Evolutionary conservation across 1,284 basidiomycete species (phyloP), one percentile per base, ranked within the genome.

Genomic region (Cutaneotrichosporon sp.): DNA sequence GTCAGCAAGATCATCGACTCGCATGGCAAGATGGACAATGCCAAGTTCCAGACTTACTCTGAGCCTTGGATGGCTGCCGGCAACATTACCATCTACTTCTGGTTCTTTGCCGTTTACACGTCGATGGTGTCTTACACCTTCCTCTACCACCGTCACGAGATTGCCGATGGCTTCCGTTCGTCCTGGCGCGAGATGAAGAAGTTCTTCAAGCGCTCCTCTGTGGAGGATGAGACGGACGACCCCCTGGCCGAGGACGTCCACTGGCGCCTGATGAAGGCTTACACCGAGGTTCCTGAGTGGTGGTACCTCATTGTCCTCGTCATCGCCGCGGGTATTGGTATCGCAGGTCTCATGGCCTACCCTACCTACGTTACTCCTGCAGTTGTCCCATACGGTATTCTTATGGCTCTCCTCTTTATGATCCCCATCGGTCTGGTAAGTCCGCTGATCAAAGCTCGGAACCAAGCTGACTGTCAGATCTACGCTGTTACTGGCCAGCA

Each of bases 71-170:
- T 49, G 14, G 16, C 41, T 4, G 42, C 39, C 26, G 54, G 37
- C 19, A 22, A 38, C 14, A 37, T 56, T 16, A 32, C 48, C 11
- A 24, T 33, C 11, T 45, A 48, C 42, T 48, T 48, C 32, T 48
- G 46, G 46, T 57, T 57, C 51, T 65, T 63, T 26, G 63, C 61
- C 22, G 39, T 33, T 17, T 65, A 65, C 60, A 55, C 55, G 20
- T 46, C 57, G 25, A 49, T 47, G 12, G n/a, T 51, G 24, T 54
- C 37, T 4, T 51, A 45, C 31, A 37, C 86, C 4, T 80, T 84
- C 77, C 67, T 91, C 32, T 91, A 87, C 87, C 89, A 88, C 78
- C 83, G 88, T 47, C 80, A 81, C 24, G 54, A 89, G 88, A 86
- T 92, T 55, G 37, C 33, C 38, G 90, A 87, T 86, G 41, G 37